A percentile compares a stretch with the other conserved stretches of the same genome.
Evolutionary conservation across 306 rosid species (phyloP).

Genomic region (Trifolium fragiferum): DNA sequence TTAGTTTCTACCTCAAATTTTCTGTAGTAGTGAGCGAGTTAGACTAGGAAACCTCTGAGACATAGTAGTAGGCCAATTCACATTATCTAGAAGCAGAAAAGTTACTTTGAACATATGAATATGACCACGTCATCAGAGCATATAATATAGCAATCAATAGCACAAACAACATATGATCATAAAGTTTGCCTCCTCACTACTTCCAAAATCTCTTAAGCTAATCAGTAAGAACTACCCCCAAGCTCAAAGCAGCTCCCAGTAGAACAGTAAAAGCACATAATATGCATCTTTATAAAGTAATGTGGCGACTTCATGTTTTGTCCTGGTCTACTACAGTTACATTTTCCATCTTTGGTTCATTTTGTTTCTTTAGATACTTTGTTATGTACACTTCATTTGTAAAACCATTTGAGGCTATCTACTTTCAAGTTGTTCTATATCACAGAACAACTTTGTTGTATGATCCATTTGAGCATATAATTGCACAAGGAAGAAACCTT

Average conservation of each 20-base stretch:
- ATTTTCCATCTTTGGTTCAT: constrained; percentile 1
- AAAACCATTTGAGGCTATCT: constrained; percentile 9
- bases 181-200: constrained; percentile 14
- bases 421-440: constrained; percentile 18
- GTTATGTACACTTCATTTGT: constrained; percentile 7
- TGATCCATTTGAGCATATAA: neutral
- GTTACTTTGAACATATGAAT: constrained; percentile 4
- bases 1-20: neutral
- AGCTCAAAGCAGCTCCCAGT: neutral
- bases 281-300: constrained; percentile 8
- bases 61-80: neutral
- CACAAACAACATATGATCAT: neutral
- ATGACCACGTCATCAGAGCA: neutral
- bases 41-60: neutral
- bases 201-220: constrained; percentile 5
- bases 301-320: constrained; percentile 23
- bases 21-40: neutral
- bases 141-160: neutral
- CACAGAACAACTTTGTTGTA: constrained; percentile 8
- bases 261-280: neutral
- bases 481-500: constrained; percentile 13
- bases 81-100: neutral
- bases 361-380: constrained; percentile 4
- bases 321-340: neutral
- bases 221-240: neutral